Evolutionary conservation across 805 yeast genomes (phyloP).

Genomic region (Alloascoidea hylecoeti): DNA sequence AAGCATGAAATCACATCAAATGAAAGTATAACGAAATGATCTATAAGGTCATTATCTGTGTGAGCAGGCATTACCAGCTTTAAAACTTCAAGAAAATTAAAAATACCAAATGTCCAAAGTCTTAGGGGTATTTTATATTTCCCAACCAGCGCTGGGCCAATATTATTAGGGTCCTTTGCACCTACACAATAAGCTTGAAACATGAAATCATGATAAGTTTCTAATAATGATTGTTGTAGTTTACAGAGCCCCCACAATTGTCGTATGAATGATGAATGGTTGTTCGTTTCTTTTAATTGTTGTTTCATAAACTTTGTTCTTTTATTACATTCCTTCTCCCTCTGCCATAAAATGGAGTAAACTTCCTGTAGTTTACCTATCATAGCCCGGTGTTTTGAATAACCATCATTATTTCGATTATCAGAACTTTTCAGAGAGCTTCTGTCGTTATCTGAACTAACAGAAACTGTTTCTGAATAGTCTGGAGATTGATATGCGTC

Average conservation of each 20-base stretch:
- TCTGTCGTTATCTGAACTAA: not conserved
- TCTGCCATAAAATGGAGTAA: not conserved
- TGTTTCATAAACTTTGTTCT: not conserved
- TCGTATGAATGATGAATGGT: not conserved
- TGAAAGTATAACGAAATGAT: not conserved
- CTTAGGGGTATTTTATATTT: constrained; percentile 2
- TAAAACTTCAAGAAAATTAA: constrained; percentile 1
- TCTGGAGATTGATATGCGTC: not conserved
- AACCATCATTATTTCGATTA: not conserved
- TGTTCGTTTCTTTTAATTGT: not conserved
- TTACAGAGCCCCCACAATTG: constrained; percentile 1
- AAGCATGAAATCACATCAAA: not conserved
- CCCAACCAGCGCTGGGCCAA: not conserved
- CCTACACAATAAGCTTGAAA: constrained; percentile 1
- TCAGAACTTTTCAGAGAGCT: not conserved
- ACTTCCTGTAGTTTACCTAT: not conserved
- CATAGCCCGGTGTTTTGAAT: not conserved
- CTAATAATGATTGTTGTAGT: not conserved
- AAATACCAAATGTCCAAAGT: constrained; percentile 2
- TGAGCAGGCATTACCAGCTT: not conserved
- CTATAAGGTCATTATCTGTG: not conserved
- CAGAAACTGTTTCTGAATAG: not conserved
- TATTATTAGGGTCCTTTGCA: not conserved
- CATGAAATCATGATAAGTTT: constrained; percentile 1
- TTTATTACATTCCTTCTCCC: not conserved